phyloP scores from a whole-genome alignment of 2,329 filamentous ascomycete genomes.

The Didymella exigua region DNA sequence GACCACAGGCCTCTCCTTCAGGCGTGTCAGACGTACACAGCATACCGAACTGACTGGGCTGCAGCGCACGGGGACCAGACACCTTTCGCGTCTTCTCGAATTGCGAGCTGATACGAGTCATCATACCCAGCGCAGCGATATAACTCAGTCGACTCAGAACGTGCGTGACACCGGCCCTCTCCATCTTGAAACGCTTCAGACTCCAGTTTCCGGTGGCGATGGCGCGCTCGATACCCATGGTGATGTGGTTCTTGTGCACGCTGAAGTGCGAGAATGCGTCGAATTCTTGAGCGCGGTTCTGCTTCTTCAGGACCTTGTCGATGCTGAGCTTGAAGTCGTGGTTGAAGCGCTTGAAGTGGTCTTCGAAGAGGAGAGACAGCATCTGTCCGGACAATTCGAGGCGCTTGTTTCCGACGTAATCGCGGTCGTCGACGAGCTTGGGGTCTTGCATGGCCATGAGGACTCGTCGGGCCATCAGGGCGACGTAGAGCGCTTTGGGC shows the following conservation, averaged over 20 bases:
- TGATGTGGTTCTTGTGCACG: conserved; percentile 85
- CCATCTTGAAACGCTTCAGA: conserved; percentile 98
- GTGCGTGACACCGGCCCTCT: conserved; percentile 93
- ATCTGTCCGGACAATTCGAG: conserved; percentile 94
- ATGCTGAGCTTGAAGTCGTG: conserved; percentile 88
- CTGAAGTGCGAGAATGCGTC: conserved; percentile 85
- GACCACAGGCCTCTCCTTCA: conserved; percentile 96
- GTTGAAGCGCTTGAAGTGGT: conserved; percentile 96
- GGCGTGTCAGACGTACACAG: conserved; percentile 96
- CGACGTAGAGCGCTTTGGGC: conserved; percentile 95
- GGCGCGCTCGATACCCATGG: conserved; percentile 89
- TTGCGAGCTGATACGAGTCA: conserved; percentile 97
- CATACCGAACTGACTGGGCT: conserved; percentile 98
- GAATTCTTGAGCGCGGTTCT: conserved; percentile 83
- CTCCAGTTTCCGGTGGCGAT: conserved; percentile 99
- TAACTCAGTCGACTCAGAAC: conserved; percentile 95
- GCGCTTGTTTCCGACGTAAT: conserved; percentile 98
- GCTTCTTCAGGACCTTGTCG: conserved; percentile 94
- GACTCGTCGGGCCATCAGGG: conserved; percentile 96
- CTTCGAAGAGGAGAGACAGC: conserved; percentile 91
- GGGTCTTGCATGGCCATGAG: conserved; percentile 91
- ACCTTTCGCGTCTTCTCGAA: conserved; percentile 99
- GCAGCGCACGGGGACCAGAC: conserved; percentile 89
- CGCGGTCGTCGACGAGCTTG: conserved; percentile 89
- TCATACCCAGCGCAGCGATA: conserved; percentile 97